A percentile compares a stretch with the other conserved stretches of the same genome.
These are phyloP conservation scores for Larix sibirica DNA, from an alignment of 83 land plant species.

Conservation along the genomic window DNA sequence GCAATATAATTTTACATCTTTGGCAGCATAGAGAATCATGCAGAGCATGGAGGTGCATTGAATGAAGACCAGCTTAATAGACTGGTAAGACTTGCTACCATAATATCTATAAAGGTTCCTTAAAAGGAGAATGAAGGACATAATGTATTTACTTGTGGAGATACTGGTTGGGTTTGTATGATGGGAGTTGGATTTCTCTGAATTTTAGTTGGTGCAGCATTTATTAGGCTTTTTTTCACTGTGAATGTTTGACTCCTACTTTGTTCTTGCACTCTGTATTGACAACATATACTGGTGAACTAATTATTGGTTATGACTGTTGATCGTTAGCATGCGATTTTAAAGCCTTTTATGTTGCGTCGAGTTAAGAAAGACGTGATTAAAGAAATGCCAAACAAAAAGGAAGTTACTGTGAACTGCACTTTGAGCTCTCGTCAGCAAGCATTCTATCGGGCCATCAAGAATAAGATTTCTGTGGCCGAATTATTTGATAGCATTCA, in stretches of 20 bases:
- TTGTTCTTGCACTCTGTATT: too few species aligned
- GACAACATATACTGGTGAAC: too few species aligned
- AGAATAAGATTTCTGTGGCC: conserved; percentile 95
- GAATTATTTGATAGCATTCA: conserved; percentile 80
- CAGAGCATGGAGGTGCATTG: conserved; percentile 97
- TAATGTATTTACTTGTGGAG: too few species aligned
- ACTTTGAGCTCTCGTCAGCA: conserved; percentile 92
- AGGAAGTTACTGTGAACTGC: conserved; percentile 91
- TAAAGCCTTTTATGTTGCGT: conserved; percentile 98
- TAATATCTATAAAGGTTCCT: too few species aligned
- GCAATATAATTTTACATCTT: not conserved
- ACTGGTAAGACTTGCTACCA: conserved; percentile 54
- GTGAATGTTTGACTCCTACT: too few species aligned
- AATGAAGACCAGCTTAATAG: conserved; percentile 98
- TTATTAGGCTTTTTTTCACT: too few species aligned
- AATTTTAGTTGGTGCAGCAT: too few species aligned
- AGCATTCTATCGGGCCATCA: conserved; percentile 96
- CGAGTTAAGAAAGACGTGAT: conserved; percentile 98
- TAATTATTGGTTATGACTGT: not conserved
- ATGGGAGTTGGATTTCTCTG: too few species aligned
- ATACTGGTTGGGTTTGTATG: not conserved
- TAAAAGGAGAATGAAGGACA: too few species aligned
- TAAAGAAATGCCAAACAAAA: conserved; percentile 89
- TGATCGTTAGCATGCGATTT: conserved; percentile 78
- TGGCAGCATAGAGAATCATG: conserved; percentile 94